Evolutionary conservation across 768 basidiomycete species (phyloP).

Genomic region (Amanita pseudoporphyria): DNA sequence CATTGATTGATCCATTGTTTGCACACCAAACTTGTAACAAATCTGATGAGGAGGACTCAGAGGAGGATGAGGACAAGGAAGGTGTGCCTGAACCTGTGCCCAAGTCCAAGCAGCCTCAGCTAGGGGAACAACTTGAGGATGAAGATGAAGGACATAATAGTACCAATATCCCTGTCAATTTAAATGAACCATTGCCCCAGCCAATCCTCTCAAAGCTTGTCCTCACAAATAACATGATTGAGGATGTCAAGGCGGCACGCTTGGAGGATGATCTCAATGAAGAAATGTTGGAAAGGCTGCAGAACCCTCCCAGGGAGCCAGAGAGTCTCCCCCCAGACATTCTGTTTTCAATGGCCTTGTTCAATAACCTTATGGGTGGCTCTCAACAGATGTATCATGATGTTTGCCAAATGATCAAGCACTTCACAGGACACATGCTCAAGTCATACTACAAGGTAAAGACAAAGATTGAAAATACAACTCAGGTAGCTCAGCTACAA

Average conservation of each 20-base stretch:
- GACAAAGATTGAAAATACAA: background rate
- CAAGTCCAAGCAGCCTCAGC: background rate
- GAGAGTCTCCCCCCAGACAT: background rate
- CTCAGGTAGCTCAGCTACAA: background rate
- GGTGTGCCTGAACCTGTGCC: background rate
- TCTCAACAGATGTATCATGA: constrained; percentile 3
- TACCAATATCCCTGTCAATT: background rate
- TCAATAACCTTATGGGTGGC: background rate
- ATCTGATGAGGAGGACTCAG: background rate
- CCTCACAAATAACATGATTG: too few relatives aligned
- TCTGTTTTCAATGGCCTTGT: constrained; percentile 1
- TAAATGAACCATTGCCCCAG: background rate
- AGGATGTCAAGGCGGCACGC: too few relatives aligned
- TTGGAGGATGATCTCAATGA: too few relatives aligned
- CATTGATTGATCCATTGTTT: background rate
- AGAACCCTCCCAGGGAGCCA: constrained; percentile 1
- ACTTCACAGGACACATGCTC: background rate
- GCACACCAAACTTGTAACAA: background rate
- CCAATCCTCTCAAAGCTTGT: constrained; percentile 3
- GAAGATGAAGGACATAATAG: background rate
- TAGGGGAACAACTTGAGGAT: background rate
- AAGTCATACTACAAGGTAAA: background rate
- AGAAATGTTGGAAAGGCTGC: background rate
- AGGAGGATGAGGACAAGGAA: background rate
- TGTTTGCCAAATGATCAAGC: background rate